phyloP scores from a whole-genome alignment of 192 early-diverging fungal species.

The Coemansia sp. region DNA sequence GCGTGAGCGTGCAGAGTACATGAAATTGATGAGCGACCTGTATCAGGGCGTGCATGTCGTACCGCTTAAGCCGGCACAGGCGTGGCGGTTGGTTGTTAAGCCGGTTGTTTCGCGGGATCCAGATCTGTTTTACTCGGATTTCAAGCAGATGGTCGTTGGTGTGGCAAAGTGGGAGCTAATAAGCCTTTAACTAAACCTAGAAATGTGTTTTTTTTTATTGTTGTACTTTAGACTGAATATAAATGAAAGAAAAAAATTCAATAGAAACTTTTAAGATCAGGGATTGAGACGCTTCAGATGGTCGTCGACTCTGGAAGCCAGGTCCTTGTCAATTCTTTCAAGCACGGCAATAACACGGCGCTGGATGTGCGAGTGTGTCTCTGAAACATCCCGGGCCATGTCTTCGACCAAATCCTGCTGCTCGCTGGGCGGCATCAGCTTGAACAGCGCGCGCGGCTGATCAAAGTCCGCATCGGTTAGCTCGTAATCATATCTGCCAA shows the following conservation, averaged over 20 bases:
- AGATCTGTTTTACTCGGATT: slow-evolving; percentile 43
- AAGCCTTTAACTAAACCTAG: background rate
- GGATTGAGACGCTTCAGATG: no score
- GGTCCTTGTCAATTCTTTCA: background rate
- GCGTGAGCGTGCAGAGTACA: slow-evolving; percentile 17
- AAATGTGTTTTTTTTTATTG: no score
- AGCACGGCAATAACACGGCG: slow-evolving; percentile 4
- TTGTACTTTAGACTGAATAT: no score
- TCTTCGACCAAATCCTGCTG: slow-evolving; percentile 58
- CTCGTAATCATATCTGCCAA: slow-evolving; percentile 52
- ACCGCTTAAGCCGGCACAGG: slow-evolving; percentile 16
- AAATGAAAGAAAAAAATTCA: no score
- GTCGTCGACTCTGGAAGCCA: no score
- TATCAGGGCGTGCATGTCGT: background rate
- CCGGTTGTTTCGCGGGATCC: slow-evolving; percentile 20
- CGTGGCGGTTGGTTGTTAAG: slow-evolving; percentile 27
- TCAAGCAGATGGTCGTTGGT: slow-evolving; percentile 30
- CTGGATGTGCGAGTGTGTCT: slow-evolving; percentile 57
- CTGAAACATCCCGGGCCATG: slow-evolving; percentile 55
- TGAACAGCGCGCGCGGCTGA: slow-evolving; percentile 60
- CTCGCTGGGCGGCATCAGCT: slow-evolving; percentile 25
- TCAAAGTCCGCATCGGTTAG: slow-evolving; percentile 63
- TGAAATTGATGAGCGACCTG: background rate
- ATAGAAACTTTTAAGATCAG: no score
- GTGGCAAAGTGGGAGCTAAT: slow-evolving; percentile 23